Conservation (phyloP, 179 eudicot genomes). For the Silene coronaria region DNA sequence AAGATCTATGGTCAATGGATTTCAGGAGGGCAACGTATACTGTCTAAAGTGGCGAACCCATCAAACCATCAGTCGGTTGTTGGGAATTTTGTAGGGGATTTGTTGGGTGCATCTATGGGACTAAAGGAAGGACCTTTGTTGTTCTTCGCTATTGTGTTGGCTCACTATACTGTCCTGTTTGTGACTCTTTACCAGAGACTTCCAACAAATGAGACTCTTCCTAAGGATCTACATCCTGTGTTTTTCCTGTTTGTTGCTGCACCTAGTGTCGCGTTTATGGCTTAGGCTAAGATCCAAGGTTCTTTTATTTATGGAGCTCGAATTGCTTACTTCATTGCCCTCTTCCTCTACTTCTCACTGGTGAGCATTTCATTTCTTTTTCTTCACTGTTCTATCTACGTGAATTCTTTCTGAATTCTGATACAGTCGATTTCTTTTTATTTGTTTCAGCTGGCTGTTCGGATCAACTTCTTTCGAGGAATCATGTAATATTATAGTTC, state of each 20-base stretch:
- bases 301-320: slow-evolving; percentile 68
- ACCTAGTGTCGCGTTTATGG: slow-evolving; percentile 94
- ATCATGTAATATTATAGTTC: slow-evolving; percentile 45
- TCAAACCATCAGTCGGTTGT: slow-evolving; percentile 73
- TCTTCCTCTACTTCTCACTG: slow-evolving; percentile 90
- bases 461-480: slow-evolving; percentile 83
- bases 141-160: slow-evolving; percentile 83
- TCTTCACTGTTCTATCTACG: neutral
- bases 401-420: neutral
- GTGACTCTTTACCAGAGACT: slow-evolving; percentile 86
- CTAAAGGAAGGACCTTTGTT: slow-evolving; percentile 84
- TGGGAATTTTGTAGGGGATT: slow-evolving; percentile 84
- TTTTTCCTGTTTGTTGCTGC: slow-evolving; percentile 93
- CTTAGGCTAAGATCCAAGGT: slow-evolving; percentile 83
- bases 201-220: slow-evolving; percentile 87
- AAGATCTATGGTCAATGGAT: slow-evolving; percentile 96
- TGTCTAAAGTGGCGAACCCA: slow-evolving; percentile 91
- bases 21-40: slow-evolving; percentile 86
- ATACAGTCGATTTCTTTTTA: neutral
- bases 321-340: slow-evolving; percentile 69
- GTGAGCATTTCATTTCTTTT: slow-evolving; percentile 28
- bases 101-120: slow-evolving; percentile 82
- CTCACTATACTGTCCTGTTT: slow-evolving; percentile 76
- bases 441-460: slow-evolving; percentile 49
- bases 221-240: slow-evolving; percentile 91